Evolutionary conservation across 768 basidiomycete species (phyloP).

Genomic region (Sporobolomyces phaffii): DNA sequence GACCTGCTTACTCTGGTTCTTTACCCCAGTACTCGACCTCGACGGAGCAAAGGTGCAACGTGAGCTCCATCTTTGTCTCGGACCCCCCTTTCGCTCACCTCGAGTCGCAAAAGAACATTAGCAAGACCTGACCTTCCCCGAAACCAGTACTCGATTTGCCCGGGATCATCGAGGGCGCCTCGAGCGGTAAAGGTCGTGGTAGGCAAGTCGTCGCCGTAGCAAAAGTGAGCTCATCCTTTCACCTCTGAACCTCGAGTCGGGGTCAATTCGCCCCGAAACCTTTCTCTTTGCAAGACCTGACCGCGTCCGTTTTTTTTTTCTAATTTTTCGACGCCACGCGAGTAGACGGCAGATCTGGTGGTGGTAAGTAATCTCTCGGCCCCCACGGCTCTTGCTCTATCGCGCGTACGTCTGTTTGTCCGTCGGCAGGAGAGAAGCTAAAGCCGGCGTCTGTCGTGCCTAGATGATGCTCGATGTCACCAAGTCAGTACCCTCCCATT

Average conservation of each 20-base stretch:
- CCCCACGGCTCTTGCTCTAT: too few species aligned
- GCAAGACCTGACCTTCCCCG: too few species aligned
- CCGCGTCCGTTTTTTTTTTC: too few species aligned
- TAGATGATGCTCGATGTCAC: conserved; percentile 82
- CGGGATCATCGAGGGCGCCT: conserved; percentile 47
- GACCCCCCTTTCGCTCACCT: background rate
- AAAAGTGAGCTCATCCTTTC: conserved; percentile 16
- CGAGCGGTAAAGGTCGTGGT: conserved; percentile 72
- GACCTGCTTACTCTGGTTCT: background rate
- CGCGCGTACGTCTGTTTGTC: too few species aligned
- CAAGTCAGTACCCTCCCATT: conserved; percentile 55
- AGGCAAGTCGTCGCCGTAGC: conserved; percentile 84
- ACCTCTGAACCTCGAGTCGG: too few species aligned
- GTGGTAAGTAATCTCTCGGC: conserved; percentile 46
- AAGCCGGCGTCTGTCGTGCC: background rate
- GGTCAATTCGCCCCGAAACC: too few species aligned
- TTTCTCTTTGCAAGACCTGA: too few species aligned
- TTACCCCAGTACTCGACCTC: conserved; percentile 64
- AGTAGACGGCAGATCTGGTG: conserved; percentile 85
- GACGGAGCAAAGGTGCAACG: conserved; percentile 84
- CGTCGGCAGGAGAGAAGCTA: too few species aligned
- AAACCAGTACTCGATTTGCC: conserved; percentile 41
- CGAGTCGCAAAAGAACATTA: too few species aligned
- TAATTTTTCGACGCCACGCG: too few species aligned
- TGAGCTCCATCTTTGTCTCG: background rate